These are phyloP conservation scores for Fraxinus americana DNA, from an alignment of 257 asterid genomes.

Conservation along the genomic window DNA sequence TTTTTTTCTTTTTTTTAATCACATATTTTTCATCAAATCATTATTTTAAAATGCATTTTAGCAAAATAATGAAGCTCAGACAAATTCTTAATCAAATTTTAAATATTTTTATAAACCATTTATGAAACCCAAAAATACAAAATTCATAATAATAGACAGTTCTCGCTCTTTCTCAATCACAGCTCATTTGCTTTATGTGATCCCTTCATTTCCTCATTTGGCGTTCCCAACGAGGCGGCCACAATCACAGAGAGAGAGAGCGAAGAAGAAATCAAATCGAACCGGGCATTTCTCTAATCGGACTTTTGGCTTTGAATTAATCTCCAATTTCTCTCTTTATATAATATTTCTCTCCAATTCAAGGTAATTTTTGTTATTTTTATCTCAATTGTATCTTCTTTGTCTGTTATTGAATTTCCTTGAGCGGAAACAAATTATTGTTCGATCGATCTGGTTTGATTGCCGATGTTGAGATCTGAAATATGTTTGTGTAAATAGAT, in stretches of 20 bases:
- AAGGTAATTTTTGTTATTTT: background rate
- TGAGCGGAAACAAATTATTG: background rate
- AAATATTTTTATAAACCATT: too few relatives aligned
- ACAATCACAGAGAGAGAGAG: background rate
- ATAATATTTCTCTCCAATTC: background rate
- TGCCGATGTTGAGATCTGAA: background rate
- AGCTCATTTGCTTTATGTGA: too few relatives aligned
- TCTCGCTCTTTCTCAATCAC: too few relatives aligned
- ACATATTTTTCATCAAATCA: too few relatives aligned
- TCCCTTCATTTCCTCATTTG: background rate
- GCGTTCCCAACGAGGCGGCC: background rate
- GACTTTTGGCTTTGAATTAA: background rate
- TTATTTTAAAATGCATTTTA: too few relatives aligned
- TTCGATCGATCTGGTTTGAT: background rate
- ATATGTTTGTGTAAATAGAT: background rate
- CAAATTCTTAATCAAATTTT: too few relatives aligned
- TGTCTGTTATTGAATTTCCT: background rate
- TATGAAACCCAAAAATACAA: too few relatives aligned
- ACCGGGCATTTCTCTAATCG: background rate
- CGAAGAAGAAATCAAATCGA: background rate
- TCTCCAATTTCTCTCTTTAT: background rate
- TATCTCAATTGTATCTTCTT: background rate
- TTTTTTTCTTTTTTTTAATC: too few relatives aligned
- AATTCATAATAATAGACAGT: too few relatives aligned
- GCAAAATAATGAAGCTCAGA: too few relatives aligned